Conservation (phyloP, 2,329 filamentous ascomycete species). For the Amauroascus niger region DNA sequence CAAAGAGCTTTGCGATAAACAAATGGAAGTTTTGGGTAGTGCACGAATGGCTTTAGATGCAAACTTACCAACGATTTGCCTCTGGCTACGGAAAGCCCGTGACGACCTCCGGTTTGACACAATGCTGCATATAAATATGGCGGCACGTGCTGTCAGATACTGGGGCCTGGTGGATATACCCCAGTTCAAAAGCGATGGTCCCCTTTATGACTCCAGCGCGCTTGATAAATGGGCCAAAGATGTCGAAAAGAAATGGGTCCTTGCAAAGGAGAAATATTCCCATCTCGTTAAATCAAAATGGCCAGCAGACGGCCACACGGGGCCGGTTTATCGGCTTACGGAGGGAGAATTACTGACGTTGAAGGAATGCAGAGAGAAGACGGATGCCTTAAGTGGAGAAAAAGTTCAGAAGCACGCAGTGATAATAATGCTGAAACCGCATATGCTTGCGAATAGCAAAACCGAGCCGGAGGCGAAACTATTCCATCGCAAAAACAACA, state of each 20-base stretch:
- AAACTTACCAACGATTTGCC: constrained; percentile 1
- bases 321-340: neutral
- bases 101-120: neutral
- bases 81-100: constrained; percentile 1
- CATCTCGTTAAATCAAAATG: neutral
- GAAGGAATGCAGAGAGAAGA: neutral
- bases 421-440: neutral
- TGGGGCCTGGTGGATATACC: constrained; percentile 1
- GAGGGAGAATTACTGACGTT: neutral
- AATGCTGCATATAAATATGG: neutral
- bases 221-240: neutral
- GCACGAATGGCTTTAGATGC: neutral
- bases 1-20: neutral
- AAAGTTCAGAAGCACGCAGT: neutral
- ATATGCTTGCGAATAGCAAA: neutral
- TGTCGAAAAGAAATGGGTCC: neutral
- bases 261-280: neutral
- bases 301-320: neutral
- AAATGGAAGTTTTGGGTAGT: neutral
- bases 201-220: neutral
- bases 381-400: neutral
- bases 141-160: neutral
- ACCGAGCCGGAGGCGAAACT: neutral
- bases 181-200: neutral
- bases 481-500: neutral